These are phyloP conservation scores for Aquilaria agallochum DNA, from an alignment of 441 rosid genomes.

Conservation along the genomic window DNA sequence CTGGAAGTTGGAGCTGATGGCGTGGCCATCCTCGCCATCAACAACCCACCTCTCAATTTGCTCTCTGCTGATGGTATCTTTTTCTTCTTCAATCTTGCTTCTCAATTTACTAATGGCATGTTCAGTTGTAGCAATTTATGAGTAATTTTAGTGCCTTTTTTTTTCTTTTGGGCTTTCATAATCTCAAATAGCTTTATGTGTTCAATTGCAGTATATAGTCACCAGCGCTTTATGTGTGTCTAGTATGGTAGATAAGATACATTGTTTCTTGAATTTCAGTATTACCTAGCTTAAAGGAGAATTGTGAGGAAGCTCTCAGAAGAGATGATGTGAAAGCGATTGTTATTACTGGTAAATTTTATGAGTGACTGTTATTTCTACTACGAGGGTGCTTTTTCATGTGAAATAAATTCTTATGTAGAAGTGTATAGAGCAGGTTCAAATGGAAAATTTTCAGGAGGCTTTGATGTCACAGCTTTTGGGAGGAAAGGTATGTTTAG, in stretches of 20 bases:
- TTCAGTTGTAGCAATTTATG: not conserved
- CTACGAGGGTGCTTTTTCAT: too few species aligned
- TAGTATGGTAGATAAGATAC: too few species aligned
- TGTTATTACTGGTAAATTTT: constrained; percentile 64
- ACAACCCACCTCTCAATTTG: constrained; percentile 20
- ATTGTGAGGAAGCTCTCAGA: constrained; percentile 65
- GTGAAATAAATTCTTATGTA: too few species aligned
- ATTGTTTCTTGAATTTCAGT: constrained; percentile 29
- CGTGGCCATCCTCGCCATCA: constrained; percentile 21
- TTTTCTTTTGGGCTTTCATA: too few species aligned
- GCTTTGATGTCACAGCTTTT: constrained; percentile 17
- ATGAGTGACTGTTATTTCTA: not conserved
- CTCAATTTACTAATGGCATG: not conserved
- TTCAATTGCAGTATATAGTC: too few species aligned
- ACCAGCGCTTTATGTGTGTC: too few species aligned
- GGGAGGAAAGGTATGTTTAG: constrained; percentile 6
- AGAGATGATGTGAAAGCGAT: constrained; percentile 95
- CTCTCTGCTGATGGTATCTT: constrained; percentile 16
- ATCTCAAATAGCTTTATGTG: too few species aligned
- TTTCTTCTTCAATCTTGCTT: not conserved
- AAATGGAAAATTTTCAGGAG: constrained; percentile 12
- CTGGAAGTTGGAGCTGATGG: constrained; percentile 22
- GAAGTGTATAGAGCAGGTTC: constrained; percentile 1
- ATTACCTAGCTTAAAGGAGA: constrained; percentile 66
- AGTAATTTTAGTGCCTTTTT: too few species aligned